Conservation (phyloP, 202 grass and related monocot genomes). For the Panicum virgatum region DNA sequence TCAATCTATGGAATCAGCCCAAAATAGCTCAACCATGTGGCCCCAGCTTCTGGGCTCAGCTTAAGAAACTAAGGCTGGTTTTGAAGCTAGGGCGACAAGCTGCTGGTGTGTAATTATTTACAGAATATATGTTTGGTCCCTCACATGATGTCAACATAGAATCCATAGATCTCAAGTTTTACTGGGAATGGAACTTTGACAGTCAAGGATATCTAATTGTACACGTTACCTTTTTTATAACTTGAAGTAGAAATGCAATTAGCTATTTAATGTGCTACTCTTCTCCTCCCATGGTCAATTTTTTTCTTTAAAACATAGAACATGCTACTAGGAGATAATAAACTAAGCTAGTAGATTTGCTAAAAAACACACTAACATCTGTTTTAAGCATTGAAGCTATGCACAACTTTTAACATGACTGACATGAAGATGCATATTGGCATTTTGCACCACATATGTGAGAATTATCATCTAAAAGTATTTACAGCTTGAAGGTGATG, state of each 20-base stretch:
- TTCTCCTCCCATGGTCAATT: background rate
- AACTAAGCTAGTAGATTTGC: background rate
- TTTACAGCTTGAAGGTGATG: background rate
- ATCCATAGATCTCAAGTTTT: background rate
- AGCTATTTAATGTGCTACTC: background rate
- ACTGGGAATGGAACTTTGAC: background rate
- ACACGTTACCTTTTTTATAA: background rate
- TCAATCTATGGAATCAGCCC: background rate
- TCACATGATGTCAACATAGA: background rate
- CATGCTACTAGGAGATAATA: background rate
- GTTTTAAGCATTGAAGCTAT: background rate
- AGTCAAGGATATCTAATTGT: background rate
- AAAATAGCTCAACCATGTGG: background rate
- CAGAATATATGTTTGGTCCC: background rate
- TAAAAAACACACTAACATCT: conserved; percentile 1
- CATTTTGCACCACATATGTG: background rate
- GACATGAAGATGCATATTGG: background rate
- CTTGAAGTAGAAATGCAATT: background rate
- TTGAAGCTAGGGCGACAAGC: background rate
- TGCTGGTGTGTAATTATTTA: background rate
- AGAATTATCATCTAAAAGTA: background rate
- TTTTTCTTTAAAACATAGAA: background rate
- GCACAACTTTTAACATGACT: background rate
- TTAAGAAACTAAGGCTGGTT: background rate
- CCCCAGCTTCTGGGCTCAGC: background rate